These are phyloP conservation scores for Hamigera avellanea DNA, from an alignment of 495 filamentous ascomycete species.

Conservation along the genomic window DNA sequence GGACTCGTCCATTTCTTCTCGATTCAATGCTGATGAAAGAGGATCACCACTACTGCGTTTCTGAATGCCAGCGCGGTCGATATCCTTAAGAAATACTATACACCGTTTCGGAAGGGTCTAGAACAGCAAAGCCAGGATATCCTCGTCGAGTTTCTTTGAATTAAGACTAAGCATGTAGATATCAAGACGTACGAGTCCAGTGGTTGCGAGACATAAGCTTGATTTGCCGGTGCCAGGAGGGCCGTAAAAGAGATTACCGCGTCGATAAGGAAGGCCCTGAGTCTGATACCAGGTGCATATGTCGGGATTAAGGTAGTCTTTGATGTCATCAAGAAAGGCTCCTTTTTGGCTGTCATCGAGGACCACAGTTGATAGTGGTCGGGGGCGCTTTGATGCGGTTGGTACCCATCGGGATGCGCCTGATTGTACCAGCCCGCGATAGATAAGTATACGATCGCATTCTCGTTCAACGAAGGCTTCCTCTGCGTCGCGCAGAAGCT, in stretches of 20 bases:
- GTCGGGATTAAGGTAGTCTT: slow-evolving; percentile 1
- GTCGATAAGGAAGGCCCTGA: slow-evolving; percentile 49
- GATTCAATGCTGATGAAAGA: no score
- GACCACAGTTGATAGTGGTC: background rate
- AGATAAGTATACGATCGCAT: no score
- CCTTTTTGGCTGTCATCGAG: slow-evolving; percentile 3
- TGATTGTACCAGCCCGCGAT: no score
- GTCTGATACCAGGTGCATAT: slow-evolving; percentile 24
- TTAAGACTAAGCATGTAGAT: slow-evolving; percentile 39
- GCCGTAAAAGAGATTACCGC: slow-evolving; percentile 50
- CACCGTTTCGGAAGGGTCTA: slow-evolving; percentile 43
- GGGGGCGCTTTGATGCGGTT: no score
- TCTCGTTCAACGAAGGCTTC: no score
- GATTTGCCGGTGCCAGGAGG: slow-evolving; percentile 59
- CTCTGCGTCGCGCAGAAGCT: no score
- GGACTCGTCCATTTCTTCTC: no score
- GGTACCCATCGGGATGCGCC: no score
- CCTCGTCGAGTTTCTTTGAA: slow-evolving; percentile 11
- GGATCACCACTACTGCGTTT: background rate
- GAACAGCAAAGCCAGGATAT: slow-evolving; percentile 29
- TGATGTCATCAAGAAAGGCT: slow-evolving; percentile 1
- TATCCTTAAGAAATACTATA: slow-evolving; percentile 54
- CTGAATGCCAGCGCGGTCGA: slow-evolving; percentile 44
- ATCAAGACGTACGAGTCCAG: slow-evolving; percentile 46
- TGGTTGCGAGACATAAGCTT: slow-evolving; percentile 45